Evolutionary conservation across 2,329 filamentous ascomycete species (phyloP).

Genomic region (Pyrenophora graminea): DNA sequence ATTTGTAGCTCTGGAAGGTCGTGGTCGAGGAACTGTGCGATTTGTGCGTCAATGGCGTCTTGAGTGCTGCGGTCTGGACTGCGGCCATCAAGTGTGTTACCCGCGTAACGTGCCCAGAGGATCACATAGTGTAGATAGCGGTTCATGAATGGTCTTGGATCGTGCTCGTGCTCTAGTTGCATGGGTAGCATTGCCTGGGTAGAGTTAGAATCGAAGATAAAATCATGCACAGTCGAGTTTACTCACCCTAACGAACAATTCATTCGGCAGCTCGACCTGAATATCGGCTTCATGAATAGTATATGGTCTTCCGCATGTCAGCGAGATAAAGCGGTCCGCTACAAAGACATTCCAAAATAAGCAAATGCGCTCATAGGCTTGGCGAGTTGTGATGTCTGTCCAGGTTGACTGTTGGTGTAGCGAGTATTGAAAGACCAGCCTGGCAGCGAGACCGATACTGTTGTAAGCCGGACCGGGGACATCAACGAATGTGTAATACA

Average conservation of each 20-base stretch:
- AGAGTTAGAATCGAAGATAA: background rate
- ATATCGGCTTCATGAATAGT: slow-evolving; percentile 35
- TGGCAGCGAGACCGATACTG: slow-evolving; percentile 35
- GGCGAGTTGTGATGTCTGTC: slow-evolving; percentile 15
- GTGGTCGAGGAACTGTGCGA: slow-evolving; percentile 10
- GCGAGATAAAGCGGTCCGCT: slow-evolving; percentile 34
- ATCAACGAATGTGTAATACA: slow-evolving; percentile 34
- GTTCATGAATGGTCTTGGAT: slow-evolving; percentile 22
- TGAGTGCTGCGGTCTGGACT: slow-evolving; percentile 12
- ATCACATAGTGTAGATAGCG: slow-evolving; percentile 30
- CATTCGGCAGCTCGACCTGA: slow-evolving; percentile 29
- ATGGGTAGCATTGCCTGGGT: slow-evolving; percentile 17
- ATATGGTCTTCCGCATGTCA: slow-evolving; percentile 39
- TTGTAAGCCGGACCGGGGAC: slow-evolving; percentile 36
- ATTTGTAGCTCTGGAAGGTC: slow-evolving; percentile 4
- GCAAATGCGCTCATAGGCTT: slow-evolving; percentile 30
- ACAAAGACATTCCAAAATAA: slow-evolving; percentile 39
- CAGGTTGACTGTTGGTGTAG: slow-evolving; percentile 34
- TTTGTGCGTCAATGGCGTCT: slow-evolving; percentile 15
- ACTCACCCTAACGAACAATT: slow-evolving; percentile 26
- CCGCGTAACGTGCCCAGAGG: slow-evolving; percentile 31
- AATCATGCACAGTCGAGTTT: background rate
- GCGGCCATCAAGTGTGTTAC: slow-evolving; percentile 29
- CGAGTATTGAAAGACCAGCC: slow-evolving; percentile 34
- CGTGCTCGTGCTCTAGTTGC: slow-evolving; percentile 12